Evolutionary conservation across 805 yeast genomes (phyloP), one percentile per base, ranked within the genome.

Genomic region (Wickerhamiella azymoides): DNA sequence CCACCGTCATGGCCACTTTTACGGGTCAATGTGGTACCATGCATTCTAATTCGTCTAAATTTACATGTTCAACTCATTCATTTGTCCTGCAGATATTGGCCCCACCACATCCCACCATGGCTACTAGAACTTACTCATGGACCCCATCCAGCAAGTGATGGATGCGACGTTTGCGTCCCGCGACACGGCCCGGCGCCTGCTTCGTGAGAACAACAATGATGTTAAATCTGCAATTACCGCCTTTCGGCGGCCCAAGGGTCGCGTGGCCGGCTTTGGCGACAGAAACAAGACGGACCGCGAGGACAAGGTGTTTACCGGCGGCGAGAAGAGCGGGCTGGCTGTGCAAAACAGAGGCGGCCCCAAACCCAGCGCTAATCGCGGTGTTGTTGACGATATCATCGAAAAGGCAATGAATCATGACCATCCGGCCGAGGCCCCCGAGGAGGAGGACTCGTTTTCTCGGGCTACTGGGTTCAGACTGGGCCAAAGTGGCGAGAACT

Each of bases 271-370:
- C 16, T 41, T 41, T 28, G 30, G 44, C 18, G 44, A 41, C 28
- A 13, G 33, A 6, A 30, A 30, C 33, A 30, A 30, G 16, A 3
- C 33, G 9, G 27, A 32, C 14, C 39, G 39, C 32, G 40, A 42
- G 17, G 44, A 70, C 50, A 54, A 71, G 60, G 55, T 64, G 56
- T 61, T 74, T 60, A 71, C 78, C 3, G 79, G 79, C 11, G 79
- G 79, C 45, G 88, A 81, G 57, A 80, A 80, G 60, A 76, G 84
- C 3, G 88, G 74, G 2, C 66, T 81, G 54, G 83, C 81, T 47
- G 92, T 81, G 13, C 85, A 81, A 57, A 79, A 80, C 56, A 88
- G 86, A 11, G 64, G 67, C 8, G 45, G 47, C 27, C 9, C 42
- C 13, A 46, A 26, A 10, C 10, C 28, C 28, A n/a, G 33, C 9